phyloP scores from a whole-genome alignment of 2,329 filamentous ascomycete genomes.

The Colletotrichum coccodes region DNA sequence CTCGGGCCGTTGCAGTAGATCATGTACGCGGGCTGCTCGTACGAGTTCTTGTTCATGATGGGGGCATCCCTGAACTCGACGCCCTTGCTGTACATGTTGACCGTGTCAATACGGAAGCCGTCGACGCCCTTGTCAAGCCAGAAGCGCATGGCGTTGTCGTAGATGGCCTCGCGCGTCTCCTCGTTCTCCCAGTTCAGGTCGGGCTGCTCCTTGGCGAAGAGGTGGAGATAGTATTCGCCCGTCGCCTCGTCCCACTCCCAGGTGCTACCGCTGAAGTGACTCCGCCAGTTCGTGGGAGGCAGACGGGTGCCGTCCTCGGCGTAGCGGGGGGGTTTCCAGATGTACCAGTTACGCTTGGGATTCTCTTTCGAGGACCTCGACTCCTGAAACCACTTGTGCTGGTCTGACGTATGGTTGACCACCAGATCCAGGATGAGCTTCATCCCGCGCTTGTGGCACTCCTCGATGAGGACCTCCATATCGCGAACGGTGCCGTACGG shows the following conservation, averaged over 20 bases:
- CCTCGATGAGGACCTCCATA: constrained; percentile 69
- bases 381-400: constrained; percentile 78
- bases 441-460: constrained; percentile 72
- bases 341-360: constrained; percentile 77
- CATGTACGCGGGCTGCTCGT: constrained; percentile 62
- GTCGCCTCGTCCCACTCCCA: constrained; percentile 81
- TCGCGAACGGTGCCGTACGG: constrained; percentile 75
- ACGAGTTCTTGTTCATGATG: constrained; percentile 55
- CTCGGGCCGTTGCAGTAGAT: constrained; percentile 75
- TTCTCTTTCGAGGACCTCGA: constrained; percentile 69
- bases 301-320: constrained; percentile 67
- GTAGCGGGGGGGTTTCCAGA: constrained; percentile 64
- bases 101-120: constrained; percentile 80
- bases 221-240: constrained; percentile 79
- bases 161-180: constrained; percentile 74
- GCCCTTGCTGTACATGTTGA: constrained; percentile 78
- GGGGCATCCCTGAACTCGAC: constrained; percentile 68
- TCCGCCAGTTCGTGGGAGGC: constrained; percentile 81
- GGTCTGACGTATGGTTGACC: constrained; percentile 80
- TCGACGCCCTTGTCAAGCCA: constrained; percentile 81
- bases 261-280: constrained; percentile 68
- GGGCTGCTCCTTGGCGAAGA: constrained; percentile 81
- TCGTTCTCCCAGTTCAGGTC: constrained; percentile 88
- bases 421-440: constrained; percentile 80
- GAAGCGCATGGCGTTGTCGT: constrained; percentile 78